phyloP scores from a whole-genome alignment of 129 eudicot species.

The Heracleum sosnowskyi region DNA sequence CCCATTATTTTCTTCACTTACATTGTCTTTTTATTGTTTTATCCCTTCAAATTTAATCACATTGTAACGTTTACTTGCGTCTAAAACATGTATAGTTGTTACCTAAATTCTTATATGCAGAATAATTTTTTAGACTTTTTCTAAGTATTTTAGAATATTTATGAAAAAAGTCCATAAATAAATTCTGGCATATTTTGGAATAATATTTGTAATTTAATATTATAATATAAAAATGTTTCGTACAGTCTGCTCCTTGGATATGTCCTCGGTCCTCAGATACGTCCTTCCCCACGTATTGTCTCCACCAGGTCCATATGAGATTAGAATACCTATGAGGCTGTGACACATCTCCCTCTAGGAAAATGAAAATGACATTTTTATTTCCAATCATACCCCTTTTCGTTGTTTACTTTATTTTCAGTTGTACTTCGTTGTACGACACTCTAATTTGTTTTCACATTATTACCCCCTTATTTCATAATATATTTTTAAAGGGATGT shows the following conservation, averaged over 20 bases:
- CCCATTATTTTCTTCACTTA: background rate
- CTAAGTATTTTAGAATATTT: no score
- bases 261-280: slow-evolving; percentile 39
- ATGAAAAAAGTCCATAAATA: no score
- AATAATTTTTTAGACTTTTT: no score
- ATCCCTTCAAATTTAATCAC: no score
- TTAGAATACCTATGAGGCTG: slow-evolving; percentile 12
- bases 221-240: background rate
- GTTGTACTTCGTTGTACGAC: slow-evolving; percentile 71
- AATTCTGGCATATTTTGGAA: no score
- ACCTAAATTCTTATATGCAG: background rate
- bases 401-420: slow-evolving; percentile 12
- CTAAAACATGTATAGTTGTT: no score
- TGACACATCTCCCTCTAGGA: slow-evolving; percentile 1
- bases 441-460: background rate
- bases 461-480: no score
- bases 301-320: slow-evolving; percentile 64
- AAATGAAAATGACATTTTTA: slow-evolving; percentile 31
- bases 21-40: no score
- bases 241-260: slow-evolving; percentile 34
- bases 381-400: slow-evolving; percentile 37
- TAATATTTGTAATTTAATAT: no score
- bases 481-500: no score
- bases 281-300: slow-evolving; percentile 73
- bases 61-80: no score